phyloP scores from a whole-genome alignment of 805 yeast species.

The Candida andamanensis region DNA sequence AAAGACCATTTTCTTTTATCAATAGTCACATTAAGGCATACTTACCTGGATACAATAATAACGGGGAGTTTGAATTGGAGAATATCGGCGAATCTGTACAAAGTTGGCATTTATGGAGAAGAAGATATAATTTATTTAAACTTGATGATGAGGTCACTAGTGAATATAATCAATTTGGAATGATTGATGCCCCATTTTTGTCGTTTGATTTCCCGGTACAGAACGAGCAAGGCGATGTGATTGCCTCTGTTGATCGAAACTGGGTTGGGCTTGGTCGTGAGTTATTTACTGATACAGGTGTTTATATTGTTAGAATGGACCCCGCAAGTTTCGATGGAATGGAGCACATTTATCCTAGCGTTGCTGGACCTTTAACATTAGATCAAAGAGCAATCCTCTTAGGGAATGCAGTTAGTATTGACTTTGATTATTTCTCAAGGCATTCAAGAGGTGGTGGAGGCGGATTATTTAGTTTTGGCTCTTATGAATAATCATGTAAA shows the following conservation, averaged over 20 bases:
- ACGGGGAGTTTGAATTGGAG: conserved; percentile 36
- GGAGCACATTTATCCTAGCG: conserved; percentile 45
- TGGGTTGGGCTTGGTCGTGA: conserved; percentile 96
- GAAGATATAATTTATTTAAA: conserved; percentile 76
- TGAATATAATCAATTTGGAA: conserved; percentile 73
- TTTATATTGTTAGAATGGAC: conserved; percentile 81
- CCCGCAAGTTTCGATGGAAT: conserved; percentile 60
- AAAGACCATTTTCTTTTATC: conserved; percentile 80
- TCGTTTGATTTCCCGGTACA: conserved; percentile 80
- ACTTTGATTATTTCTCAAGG: conserved; percentile 95
- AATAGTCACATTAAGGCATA: conserved; percentile 80
- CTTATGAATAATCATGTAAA: conserved; percentile 8
- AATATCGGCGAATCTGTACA: conserved; percentile 83
- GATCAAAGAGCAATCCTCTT: conserved; percentile 83
- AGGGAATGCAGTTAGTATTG: conserved; percentile 87
- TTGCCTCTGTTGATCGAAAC: conserved; percentile 81
- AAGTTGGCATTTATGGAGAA: conserved; percentile 92
- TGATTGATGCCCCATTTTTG: conserved; percentile 79
- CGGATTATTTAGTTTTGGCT: conserved; percentile 39
- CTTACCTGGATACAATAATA: conserved; percentile 47
- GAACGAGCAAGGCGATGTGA: conserved; percentile 51
- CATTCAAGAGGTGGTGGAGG: conserved; percentile 60
- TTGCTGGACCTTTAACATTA: conserved; percentile 53
- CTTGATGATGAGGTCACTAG: conserved; percentile 36
- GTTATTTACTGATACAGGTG: conserved; percentile 90